Evolutionary conservation across 2,329 filamentous ascomycete genomes (phyloP).

Genomic region (Penicillium brasilianum): DNA sequence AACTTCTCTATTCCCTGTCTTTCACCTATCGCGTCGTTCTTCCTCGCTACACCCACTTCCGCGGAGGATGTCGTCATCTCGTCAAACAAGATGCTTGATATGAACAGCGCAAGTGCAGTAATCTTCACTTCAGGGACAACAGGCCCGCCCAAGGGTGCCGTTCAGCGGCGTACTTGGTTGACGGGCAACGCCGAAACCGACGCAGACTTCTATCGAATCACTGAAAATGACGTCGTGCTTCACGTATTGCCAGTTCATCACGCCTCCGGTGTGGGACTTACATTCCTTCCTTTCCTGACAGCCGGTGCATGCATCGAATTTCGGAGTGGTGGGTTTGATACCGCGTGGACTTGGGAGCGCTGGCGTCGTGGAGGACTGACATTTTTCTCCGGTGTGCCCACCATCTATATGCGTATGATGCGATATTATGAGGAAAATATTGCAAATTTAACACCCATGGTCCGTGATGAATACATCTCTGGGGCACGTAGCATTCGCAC

Average conservation of each 20-base stretch:
- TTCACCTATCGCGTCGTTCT: slow-evolving; percentile 34
- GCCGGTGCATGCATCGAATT: slow-evolving; percentile 53
- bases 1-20: slow-evolving; percentile 23
- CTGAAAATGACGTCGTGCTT: slow-evolving; percentile 43
- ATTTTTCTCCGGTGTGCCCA: slow-evolving; percentile 56
- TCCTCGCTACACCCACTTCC: slow-evolving; percentile 16
- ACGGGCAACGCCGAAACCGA: slow-evolving; percentile 31
- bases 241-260: slow-evolving; percentile 56
- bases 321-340: slow-evolving; percentile 50
- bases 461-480: slow-evolving; percentile 46
- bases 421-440: slow-evolving; percentile 47
- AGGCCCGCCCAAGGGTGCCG: slow-evolving; percentile 44
- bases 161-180: slow-evolving; percentile 45
- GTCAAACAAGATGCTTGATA: slow-evolving; percentile 35
- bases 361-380: slow-evolving; percentile 47
- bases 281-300: slow-evolving; percentile 54
- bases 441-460: slow-evolving; percentile 25
- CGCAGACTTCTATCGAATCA: slow-evolving; percentile 45
- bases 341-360: slow-evolving; percentile 51
- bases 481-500: slow-evolving; percentile 38
- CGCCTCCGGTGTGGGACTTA: slow-evolving; percentile 48
- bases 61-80: slow-evolving; percentile 34
- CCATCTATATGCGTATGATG: slow-evolving; percentile 55
- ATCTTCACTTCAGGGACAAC: slow-evolving; percentile 48
- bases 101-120: slow-evolving; percentile 40